Evolutionary conservation across 331 rosid species (phyloP).

Genomic region (Malus hybrid): DNA sequence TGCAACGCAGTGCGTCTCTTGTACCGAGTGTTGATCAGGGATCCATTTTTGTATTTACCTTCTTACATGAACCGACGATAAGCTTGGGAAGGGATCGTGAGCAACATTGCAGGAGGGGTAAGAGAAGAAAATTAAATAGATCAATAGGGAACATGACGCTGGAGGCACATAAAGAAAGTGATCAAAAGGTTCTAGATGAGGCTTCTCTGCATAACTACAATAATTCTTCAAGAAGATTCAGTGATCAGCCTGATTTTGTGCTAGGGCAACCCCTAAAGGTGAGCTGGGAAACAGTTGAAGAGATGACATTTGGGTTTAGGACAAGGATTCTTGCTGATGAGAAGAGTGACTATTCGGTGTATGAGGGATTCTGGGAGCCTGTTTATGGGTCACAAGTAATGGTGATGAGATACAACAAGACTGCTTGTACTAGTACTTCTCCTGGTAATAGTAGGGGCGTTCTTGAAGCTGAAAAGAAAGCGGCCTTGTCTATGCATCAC

Average conservation of each 20-base stretch:
- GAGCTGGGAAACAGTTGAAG: conserved; percentile 12
- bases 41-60: not conserved
- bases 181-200: not conserved
- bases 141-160: not conserved
- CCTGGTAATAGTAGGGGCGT: not conserved
- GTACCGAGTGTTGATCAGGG: not conserved
- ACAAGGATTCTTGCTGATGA: not conserved
- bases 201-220: not conserved
- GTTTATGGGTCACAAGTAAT: not conserved
- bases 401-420: conserved; percentile 4
- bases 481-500: conserved; percentile 17
- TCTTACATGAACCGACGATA: too few species aligned
- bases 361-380: not conserved
- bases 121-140: not conserved
- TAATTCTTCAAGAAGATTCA: not conserved
- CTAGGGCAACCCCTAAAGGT: conserved; percentile 6
- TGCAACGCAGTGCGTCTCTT: not conserved
- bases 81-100: too few species aligned
- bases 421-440: not conserved
- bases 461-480: conserved; percentile 14
- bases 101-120: not conserved
- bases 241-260: not conserved
- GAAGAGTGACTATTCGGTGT: not conserved
- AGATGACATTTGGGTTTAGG: conserved; percentile 1
- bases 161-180: not conserved